Conservation (phyloP, 495 filamentous ascomycete species). For the Aspergillus indologenus region DNA sequence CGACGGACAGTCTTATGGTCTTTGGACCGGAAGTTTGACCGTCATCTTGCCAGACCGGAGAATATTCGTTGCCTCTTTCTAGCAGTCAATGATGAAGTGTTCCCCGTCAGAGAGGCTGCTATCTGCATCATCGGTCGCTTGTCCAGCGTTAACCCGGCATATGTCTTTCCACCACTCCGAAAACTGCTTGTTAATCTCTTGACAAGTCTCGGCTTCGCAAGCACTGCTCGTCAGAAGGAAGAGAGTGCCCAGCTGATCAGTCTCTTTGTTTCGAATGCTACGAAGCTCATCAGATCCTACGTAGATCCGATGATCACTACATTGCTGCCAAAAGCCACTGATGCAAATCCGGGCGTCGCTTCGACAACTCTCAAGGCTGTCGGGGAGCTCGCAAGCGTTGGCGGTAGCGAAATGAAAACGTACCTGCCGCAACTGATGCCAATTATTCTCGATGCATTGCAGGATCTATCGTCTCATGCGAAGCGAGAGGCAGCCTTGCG, state of each 20-base stretch:
- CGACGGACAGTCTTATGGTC: constrained; percentile 82
- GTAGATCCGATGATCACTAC: constrained; percentile 92
- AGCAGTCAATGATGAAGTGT: constrained; percentile 93
- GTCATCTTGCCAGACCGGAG: constrained; percentile 89
- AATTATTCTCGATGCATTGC: constrained; percentile 85
- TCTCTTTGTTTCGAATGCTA: constrained; percentile 84
- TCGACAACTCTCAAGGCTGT: constrained; percentile 90
- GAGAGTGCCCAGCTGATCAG: constrained; percentile 92
- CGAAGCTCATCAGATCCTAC: constrained; percentile 87
- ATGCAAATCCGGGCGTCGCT: constrained; percentile 79
- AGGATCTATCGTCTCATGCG: constrained; percentile 82
- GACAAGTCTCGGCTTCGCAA: constrained; percentile 94
- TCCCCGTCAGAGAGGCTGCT: constrained; percentile 86
- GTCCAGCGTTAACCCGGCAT: constrained; percentile 88
- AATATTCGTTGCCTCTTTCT: constrained; percentile 94
- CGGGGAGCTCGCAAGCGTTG: constrained; percentile 88
- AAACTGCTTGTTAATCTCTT: constrained; percentile 95
- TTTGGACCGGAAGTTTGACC: constrained; percentile 89
- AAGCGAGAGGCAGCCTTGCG: constrained; percentile 90
- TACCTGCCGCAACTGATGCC: constrained; percentile 91
- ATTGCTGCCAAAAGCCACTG: constrained; percentile 81
- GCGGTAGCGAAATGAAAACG: constrained; percentile 81
- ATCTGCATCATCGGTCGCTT: constrained; percentile 95
- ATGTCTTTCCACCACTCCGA: constrained; percentile 90
- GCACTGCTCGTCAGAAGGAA: constrained; percentile 87